Conservation (phyloP, 495 filamentous ascomycete species). For the Cudoniella acicularis region DNA sequence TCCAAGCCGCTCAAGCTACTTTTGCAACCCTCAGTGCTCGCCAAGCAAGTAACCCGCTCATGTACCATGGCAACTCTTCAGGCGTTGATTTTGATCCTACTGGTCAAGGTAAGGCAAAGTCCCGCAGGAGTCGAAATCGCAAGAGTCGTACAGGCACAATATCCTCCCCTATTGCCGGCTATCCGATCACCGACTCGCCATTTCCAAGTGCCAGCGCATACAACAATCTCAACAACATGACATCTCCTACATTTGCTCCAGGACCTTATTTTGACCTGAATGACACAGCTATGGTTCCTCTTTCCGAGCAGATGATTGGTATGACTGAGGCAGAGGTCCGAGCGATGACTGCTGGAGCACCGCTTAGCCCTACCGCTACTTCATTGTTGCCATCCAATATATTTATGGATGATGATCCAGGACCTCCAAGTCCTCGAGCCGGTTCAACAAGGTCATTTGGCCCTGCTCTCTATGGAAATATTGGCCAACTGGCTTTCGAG, state of each 20-base stretch:
- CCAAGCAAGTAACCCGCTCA: constrained; percentile 20
- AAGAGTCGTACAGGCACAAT: constrained; percentile 49
- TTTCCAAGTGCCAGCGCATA: constrained; percentile 24
- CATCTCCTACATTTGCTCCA: constrained; percentile 45
- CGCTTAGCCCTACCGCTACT: constrained; percentile 79
- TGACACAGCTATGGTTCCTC: constrained; percentile 32
- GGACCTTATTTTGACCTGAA: constrained; percentile 48
- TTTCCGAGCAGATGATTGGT: constrained; percentile 23
- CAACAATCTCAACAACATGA: constrained; percentile 31
- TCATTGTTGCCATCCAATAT: constrained; percentile 76
- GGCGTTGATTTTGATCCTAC: constrained; percentile 44
- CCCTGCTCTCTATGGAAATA: constrained; percentile 34
- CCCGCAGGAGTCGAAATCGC: constrained; percentile 49
- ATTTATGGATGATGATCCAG: constrained; percentile 60
- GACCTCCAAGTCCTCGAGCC: constrained; percentile 42
- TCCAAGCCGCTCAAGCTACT: constrained; percentile 7
- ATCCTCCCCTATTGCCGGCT: constrained; percentile 25
- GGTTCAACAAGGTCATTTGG: constrained; percentile 31
- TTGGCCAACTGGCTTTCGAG: constrained; percentile 38
- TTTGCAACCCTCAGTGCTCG: constrained; percentile 8
- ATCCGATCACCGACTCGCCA: constrained; percentile 19
- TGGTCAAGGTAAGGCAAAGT: constrained; percentile 39
- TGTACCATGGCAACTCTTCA: constrained; percentile 41
- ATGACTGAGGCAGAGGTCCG: constrained; percentile 41
- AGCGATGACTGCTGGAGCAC: constrained; percentile 54